These are phyloP conservation scores for Lepidium didymum DNA, from an alignment of 345 rosid genomes.

Conservation along the genomic window DNA sequence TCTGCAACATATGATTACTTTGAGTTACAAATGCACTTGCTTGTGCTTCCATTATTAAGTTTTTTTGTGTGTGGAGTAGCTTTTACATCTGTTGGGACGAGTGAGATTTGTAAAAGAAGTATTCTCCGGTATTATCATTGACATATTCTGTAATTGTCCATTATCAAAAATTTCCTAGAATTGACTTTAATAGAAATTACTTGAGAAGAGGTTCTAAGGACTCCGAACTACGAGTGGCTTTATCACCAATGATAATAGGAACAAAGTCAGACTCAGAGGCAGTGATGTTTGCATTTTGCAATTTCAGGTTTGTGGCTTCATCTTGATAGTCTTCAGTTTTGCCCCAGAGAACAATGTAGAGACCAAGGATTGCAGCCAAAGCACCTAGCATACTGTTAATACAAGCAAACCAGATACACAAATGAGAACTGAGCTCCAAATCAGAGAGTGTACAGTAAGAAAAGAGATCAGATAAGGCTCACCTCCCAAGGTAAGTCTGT, in stretches of 20 bases:
- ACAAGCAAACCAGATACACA: neutral
- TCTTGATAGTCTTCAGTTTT: constrained; percentile 45
- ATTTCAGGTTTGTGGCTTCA: constrained; percentile 18
- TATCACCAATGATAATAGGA: constrained; percentile 24
- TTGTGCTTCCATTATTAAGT: constrained; percentile 11
- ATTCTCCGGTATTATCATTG: neutral
- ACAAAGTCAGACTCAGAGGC: constrained; percentile 9
- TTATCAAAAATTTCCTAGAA: neutral
- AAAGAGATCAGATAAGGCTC: neutral
- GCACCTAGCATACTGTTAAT: constrained; percentile 46
- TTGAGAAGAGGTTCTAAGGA: constrained; percentile 25
- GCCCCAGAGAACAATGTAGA: constrained; percentile 58
- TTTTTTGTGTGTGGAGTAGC: neutral
- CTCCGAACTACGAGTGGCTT: constrained; percentile 17
- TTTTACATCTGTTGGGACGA: neutral
- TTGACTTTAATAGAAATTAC: neutral
- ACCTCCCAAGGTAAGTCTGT: constrained; percentile 50
- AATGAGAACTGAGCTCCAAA: neutral
- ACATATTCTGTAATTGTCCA: neutral
- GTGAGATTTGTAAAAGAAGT: constrained; percentile 7
- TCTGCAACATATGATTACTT: neutral
- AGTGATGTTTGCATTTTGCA: constrained; percentile 7
- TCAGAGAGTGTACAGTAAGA: neutral
- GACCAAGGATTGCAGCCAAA: constrained; percentile 34
- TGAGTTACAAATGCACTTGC: constrained; percentile 10